phyloP scores from a whole-genome alignment of 2,329 filamentous ascomycete genomes.

The Ambrosiella xylebori region DNA sequence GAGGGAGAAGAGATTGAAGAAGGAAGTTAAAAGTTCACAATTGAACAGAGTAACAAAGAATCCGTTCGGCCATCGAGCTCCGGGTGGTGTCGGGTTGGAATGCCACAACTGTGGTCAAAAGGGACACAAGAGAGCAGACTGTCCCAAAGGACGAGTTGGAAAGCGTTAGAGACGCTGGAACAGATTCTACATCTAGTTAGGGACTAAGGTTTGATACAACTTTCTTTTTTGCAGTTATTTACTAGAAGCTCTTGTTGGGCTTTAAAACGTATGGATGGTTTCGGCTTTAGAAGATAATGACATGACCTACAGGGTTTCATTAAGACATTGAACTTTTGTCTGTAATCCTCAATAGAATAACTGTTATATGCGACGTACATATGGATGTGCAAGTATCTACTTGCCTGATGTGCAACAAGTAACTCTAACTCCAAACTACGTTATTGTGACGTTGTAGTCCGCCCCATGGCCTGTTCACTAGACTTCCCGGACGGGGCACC shows the following conservation, averaged over 20 bases:
- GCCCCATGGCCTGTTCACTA: neutral
- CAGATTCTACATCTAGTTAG: neutral
- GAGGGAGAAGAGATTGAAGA: constrained; percentile 43
- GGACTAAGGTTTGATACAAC: neutral
- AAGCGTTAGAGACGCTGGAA: neutral
- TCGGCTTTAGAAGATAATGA: no score
- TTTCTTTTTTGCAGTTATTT: neutral
- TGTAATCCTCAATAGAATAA: no score
- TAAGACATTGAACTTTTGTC: no score
- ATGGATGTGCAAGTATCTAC: no score
- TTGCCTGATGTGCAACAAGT: no score
- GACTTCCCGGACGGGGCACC: neutral
- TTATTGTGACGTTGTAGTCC: neutral
- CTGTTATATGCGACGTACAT: no score
- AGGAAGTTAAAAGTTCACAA: constrained; percentile 30
- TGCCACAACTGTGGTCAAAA: constrained; percentile 46
- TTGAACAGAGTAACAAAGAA: constrained; percentile 6
- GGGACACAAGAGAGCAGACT: constrained; percentile 42
- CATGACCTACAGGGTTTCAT: no score
- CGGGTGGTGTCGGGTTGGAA: constrained; percentile 19
- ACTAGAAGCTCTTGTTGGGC: no score
- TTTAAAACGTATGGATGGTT: no score
- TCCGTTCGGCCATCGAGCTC: constrained; percentile 1
- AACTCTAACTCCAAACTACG: no score
- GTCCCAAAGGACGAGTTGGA: constrained; percentile 23